These are phyloP conservation scores for Kondoa subrosea DNA, from an alignment of 768 basidiomycete species.

Conservation along the genomic window DNA sequence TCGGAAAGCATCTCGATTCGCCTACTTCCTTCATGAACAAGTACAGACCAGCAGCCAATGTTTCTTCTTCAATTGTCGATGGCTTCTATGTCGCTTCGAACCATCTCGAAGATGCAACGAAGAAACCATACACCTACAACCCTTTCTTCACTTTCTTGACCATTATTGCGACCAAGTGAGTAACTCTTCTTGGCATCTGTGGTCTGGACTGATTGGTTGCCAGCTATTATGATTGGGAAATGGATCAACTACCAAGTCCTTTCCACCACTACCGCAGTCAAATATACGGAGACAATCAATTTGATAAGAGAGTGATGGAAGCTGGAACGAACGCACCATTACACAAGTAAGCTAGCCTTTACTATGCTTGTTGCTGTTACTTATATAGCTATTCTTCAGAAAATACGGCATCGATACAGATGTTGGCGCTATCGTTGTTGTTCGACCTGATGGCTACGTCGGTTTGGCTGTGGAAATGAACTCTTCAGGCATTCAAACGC, in stretches of 20 bases:
- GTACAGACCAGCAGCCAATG: conserved; percentile 22
- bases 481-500: conserved; percentile 26
- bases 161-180: conserved; percentile 20
- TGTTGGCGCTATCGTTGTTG: conserved; percentile 30
- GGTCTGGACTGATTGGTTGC: neutral
- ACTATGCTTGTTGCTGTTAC: too few relatives aligned
- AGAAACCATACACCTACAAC: conserved; percentile 22
- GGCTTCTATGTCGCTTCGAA: conserved; percentile 8
- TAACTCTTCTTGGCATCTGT: neutral
- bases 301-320: conserved; percentile 24
- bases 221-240: conserved; percentile 26
- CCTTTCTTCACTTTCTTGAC: conserved; percentile 29
- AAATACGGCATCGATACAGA: conserved; percentile 28
- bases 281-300: conserved; percentile 26
- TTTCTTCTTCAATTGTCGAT: conserved; percentile 22
- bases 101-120: conserved; percentile 11
- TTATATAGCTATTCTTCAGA: too few relatives aligned
- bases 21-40: conserved; percentile 26
- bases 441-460: conserved; percentile 32
- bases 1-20: conserved; percentile 22
- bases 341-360: too few relatives aligned
- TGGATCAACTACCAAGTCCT: conserved; percentile 23
- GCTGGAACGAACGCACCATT: conserved; percentile 20
- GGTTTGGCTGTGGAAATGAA: conserved; percentile 28
- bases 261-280: conserved; percentile 20